A percentile compares a stretch with the other conserved stretches of the same genome.
These are phyloP conservation scores for Blastocystis sp. DNA, from an alignment of 352 stramenopile species.

Conservation along the genomic window DNA sequence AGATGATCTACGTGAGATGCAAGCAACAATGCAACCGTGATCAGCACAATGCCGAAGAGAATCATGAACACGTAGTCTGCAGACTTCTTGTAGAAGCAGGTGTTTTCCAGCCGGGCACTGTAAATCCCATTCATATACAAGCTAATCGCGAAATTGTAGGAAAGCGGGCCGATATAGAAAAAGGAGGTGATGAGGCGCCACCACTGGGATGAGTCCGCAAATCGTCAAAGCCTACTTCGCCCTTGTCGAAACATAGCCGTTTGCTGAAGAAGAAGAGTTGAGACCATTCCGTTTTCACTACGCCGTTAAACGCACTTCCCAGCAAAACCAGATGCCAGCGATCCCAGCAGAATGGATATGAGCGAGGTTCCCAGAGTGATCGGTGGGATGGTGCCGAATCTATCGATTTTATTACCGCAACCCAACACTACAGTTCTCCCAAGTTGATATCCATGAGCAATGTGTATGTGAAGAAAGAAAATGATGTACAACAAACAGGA, in stretches of 20 bases:
- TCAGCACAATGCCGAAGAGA: conserved; percentile 11
- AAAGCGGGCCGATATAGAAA: conserved; percentile 51
- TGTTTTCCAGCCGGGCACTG: conserved; percentile 36
- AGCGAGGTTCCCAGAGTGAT: conserved; percentile 20
- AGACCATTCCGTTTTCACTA: neutral
- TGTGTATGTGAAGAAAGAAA: neutral
- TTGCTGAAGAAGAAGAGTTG: conserved; percentile 55
- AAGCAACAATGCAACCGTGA: neutral
- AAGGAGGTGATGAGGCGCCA: conserved; percentile 56
- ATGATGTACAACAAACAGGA: conserved; percentile 2
- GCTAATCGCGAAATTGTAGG: conserved; percentile 48
- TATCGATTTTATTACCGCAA: neutral
- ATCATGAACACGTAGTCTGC: conserved; percentile 48
- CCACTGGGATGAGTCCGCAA: neutral
- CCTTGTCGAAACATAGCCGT: conserved; percentile 39
- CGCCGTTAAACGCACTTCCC: neutral
- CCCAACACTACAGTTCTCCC: neutral
- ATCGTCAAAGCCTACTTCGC: neutral
- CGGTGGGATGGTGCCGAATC: conserved; percentile 37
- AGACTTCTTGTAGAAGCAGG: conserved; percentile 54
- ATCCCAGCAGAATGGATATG: conserved; percentile 34
- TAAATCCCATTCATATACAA: conserved; percentile 36
- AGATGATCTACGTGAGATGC: conserved; percentile 3
- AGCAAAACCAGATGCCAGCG: neutral
- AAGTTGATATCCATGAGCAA: conserved; percentile 39